These are phyloP conservation scores for Suillus spraguei DNA, from an alignment of 768 basidiomycete genomes.

Conservation along the genomic window DNA sequence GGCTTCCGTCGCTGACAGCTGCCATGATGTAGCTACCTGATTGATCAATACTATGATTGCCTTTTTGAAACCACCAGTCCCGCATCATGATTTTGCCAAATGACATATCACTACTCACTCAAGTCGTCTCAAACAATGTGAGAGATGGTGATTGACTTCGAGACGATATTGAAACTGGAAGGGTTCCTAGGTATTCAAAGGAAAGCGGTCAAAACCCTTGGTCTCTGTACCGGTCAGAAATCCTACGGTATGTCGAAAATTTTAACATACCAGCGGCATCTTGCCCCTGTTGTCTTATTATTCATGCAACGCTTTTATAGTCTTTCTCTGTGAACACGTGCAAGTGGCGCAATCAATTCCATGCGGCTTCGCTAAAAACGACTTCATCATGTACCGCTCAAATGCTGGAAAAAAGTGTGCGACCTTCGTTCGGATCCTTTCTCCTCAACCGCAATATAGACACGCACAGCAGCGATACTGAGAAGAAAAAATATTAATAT, in stretches of 20 bases:
- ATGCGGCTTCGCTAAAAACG: neutral
- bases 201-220: neutral
- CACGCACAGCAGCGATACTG: neutral
- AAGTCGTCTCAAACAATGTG: neutral
- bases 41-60: slow-evolving; percentile 24
- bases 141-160: neutral
- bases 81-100: neutral
- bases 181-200: neutral
- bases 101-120: neutral
- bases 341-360: neutral
- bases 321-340: neutral
- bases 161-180: neutral
- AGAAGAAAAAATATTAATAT: neutral
- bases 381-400: neutral
- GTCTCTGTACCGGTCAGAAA: neutral
- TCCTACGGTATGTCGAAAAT: neutral
- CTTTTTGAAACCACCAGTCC: slow-evolving; percentile 18
- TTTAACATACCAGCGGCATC: neutral
- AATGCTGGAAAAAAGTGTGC: neutral
- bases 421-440: neutral
- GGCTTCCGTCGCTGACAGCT: neutral
- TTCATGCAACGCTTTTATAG: slow-evolving; percentile 3
- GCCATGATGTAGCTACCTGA: neutral
- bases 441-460: neutral
- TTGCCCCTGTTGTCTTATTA: neutral